These are phyloP conservation scores for Aspergillus bridgeri DNA, from an alignment of 495 filamentous ascomycete species.

Conservation along the genomic window DNA sequence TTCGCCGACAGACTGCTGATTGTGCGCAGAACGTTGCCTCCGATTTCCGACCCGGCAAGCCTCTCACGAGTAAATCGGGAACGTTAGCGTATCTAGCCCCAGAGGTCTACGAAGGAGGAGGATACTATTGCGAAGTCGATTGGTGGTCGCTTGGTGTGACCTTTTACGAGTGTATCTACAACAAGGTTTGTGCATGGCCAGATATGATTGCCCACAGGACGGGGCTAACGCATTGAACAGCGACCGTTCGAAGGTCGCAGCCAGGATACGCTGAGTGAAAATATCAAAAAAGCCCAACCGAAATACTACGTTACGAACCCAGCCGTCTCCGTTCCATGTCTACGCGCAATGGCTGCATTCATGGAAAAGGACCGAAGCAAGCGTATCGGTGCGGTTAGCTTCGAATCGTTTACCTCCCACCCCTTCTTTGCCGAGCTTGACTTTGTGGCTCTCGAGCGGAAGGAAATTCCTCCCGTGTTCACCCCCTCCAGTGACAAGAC, in stretches of 20 bases:
- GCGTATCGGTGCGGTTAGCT: conserved; percentile 76
- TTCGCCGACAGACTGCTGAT: conserved; percentile 12
- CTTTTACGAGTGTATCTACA: conserved; percentile 99
- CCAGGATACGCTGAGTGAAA: conserved; percentile 71
- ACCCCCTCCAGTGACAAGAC: conserved; percentile 93
- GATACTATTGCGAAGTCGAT: conserved; percentile 84
- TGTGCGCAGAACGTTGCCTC: conserved; percentile 84
- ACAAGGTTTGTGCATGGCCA: conserved; percentile 66
- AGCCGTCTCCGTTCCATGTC: conserved; percentile 77
- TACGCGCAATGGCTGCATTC: conserved; percentile 78
- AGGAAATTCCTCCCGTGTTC: conserved; percentile 90
- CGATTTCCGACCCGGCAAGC: conserved; percentile 78
- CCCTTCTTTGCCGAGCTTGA: conserved; percentile 86
- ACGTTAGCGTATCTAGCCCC: conserved; percentile 95
- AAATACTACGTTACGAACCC: conserved; percentile 87
- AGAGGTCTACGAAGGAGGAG: conserved; percentile 86
- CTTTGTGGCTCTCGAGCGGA: conserved; percentile 80
- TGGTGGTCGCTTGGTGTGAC: conserved; percentile 98
- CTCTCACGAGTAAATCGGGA: conserved; percentile 90
- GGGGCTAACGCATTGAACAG: conserved; percentile 43
- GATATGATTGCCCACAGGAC: background rate
- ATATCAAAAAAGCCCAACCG: conserved; percentile 78
- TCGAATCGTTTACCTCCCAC: conserved; percentile 77
- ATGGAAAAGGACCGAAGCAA: conserved; percentile 75
- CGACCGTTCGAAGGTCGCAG: conserved; percentile 88